Base-by-base conservation (phyloP, 2,329 filamentous ascomycete genomes). In the Metarhizium rileyi region DNA sequence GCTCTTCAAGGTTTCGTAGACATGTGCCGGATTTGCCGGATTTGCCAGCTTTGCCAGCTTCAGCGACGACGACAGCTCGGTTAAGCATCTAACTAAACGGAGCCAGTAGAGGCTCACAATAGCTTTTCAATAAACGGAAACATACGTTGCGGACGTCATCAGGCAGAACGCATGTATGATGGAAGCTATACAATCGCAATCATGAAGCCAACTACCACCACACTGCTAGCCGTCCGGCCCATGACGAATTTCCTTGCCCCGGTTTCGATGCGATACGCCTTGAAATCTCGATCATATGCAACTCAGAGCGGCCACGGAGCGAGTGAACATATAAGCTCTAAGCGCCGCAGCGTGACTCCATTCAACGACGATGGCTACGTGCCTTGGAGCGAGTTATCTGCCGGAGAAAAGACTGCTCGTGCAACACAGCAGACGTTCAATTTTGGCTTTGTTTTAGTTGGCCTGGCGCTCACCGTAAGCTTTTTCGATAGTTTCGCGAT, bases 381-480 rank as follows among this genome's bases (percentile, higher is more conserved):
- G 1, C 80, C 82, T 4, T 97, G 91, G 91, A 76, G 73, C 3
- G 76, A 93, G 49, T 77, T 97, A 2, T 89, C 84, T 1, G 72
- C 70, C 0, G 72, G 72, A 44, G 91, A 96, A 65, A 96, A 95
- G 66, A 82, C 83, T 3, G 86, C 85, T 23, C 80, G 91, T 36
- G 87, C 89, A 8, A 91, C 88, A 1, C 90, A 96, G 67, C 91
- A 96, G 67, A 86, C 84, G 16, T 85, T 95, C 72, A 96, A 97
- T 67, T 81, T 95, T 56, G 76, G 84, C 56, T 68, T 96, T 54
- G 81, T 96, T 8, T 57, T 89, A 1, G 73, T 84, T 7, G 91
- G 91, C 25, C 69, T 90, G 10, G 76, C 82, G 30, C 72, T 91
- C 58, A 95, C 90, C 33, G 87, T 89, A 74, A 54, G 76, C 16